A percentile compares a stretch with the other conserved stretches of the same genome.
phyloP scores from a whole-genome alignment of 352 stramenopile species.

The Phytophthora sansomeana region DNA sequence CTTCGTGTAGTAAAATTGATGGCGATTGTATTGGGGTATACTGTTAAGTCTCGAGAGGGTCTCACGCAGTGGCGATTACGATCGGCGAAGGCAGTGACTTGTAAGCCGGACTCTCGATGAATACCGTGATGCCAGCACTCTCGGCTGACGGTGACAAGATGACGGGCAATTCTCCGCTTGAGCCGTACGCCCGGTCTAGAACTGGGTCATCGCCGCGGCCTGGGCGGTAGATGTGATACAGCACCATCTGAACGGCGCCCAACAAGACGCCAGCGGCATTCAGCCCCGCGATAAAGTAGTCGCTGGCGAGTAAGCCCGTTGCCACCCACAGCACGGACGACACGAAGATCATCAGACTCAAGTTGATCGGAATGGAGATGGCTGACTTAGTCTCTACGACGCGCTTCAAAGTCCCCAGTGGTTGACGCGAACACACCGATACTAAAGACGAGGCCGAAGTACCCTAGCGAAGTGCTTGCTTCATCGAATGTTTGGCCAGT shows the following conservation, averaged over 20 bases:
- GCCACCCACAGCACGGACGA: slow-evolving; percentile 59
- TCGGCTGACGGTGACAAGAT: not conserved
- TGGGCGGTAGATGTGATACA: slow-evolving; percentile 58
- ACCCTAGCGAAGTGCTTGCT: slow-evolving; percentile 20
- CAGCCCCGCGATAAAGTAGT: slow-evolving; percentile 52
- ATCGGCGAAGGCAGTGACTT: slow-evolving; percentile 2
- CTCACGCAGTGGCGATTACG: slow-evolving; percentile 4
- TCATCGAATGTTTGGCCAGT: slow-evolving; percentile 27
- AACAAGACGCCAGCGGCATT: slow-evolving; percentile 47
- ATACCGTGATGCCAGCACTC: not conserved
- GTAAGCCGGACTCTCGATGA: slow-evolving; percentile 10
- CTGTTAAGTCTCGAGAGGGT: no score
- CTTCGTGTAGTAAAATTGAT: not conserved
- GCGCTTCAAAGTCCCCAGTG: slow-evolving; percentile 47
- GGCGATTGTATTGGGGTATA: not conserved
- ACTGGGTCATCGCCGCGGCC: not conserved
- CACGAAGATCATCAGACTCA: slow-evolving; percentile 55
- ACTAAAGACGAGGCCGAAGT: slow-evolving; percentile 28
- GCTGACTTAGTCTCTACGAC: slow-evolving; percentile 53
- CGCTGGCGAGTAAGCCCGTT: slow-evolving; percentile 48
- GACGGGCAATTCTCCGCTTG: not conserved
- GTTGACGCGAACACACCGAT: slow-evolving; percentile 60
- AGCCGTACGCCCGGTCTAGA: not conserved
- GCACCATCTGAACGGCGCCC: slow-evolving; percentile 44
- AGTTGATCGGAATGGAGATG: slow-evolving; percentile 54